Percentiles rank a stretch among this genome's conserved stretches.
Evolutionary conservation across 2,329 filamentous ascomycete genomes (phyloP).

Genomic region (Malbranchea zuffiana): DNA sequence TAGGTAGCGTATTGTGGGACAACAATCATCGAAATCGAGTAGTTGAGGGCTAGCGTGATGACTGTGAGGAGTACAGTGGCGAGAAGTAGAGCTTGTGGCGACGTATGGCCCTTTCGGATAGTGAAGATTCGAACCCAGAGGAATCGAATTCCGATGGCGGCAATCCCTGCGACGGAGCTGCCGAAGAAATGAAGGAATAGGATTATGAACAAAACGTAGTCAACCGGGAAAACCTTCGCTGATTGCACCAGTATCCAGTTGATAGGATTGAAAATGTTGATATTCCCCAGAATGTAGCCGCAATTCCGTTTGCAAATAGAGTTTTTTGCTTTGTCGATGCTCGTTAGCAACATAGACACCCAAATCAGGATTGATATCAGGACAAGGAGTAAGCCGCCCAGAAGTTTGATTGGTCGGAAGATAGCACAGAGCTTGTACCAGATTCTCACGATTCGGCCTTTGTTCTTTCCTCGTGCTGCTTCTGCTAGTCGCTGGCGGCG

Average conservation of each 20-base stretch:
- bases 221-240: slow-evolving; percentile 74
- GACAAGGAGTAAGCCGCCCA: slow-evolving; percentile 71
- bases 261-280: slow-evolving; percentile 89
- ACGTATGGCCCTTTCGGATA: slow-evolving; percentile 78
- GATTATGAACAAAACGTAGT: slow-evolving; percentile 81
- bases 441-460: slow-evolving; percentile 56
- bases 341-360: slow-evolving; percentile 87
- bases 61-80: slow-evolving; percentile 84
- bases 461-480: slow-evolving; percentile 65
- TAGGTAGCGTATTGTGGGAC: slow-evolving; percentile 92
- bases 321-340: slow-evolving; percentile 92
- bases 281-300: slow-evolving; percentile 78
- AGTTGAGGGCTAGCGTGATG: slow-evolving; percentile 84
- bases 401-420: slow-evolving; percentile 76
- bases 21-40: slow-evolving; percentile 83
- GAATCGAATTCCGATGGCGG: slow-evolving; percentile 83
- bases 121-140: slow-evolving; percentile 90
- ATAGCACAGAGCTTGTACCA: slow-evolving; percentile 76
- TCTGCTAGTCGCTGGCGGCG: slow-evolving; percentile 78
- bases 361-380: slow-evolving; percentile 65
- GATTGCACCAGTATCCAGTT: slow-evolving; percentile 81
- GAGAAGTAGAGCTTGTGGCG: slow-evolving; percentile 82
- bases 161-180: slow-evolving; percentile 76
- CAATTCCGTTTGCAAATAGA: slow-evolving; percentile 83
- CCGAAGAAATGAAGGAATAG: slow-evolving; percentile 80